phyloP scores from a whole-genome alignment of 208 protist genomes.

The Trypanosoma cruzi region DNA sequence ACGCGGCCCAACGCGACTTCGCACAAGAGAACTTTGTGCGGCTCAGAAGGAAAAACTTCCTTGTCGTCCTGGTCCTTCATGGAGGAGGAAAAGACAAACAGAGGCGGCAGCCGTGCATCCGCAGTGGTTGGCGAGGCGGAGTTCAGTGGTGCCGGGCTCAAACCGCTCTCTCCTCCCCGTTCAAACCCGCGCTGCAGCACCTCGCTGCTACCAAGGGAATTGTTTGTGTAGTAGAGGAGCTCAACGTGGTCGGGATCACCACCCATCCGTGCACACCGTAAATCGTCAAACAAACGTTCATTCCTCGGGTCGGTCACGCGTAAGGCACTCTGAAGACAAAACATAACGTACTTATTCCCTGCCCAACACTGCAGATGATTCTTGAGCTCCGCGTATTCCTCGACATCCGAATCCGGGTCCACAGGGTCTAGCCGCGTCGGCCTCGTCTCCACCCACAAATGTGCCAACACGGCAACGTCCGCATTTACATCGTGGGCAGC shows the following conservation, averaged over 20 bases:
- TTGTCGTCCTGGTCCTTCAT: constrained; percentile 49
- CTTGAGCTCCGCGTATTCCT: constrained; percentile 48
- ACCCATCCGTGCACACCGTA: constrained; percentile 15
- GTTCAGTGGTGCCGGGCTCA: background rate
- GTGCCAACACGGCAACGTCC: constrained; percentile 15
- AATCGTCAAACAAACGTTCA: constrained; percentile 38
- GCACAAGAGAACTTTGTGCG: constrained; percentile 67
- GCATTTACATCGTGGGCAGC: constrained; percentile 13
- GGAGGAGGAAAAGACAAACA: constrained; percentile 64
- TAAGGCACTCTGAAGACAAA: constrained; percentile 41
- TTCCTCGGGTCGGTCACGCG: constrained; percentile 46
- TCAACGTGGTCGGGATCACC: constrained; percentile 39
- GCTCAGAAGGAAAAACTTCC: constrained; percentile 16
- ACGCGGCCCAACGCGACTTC: constrained; percentile 59
- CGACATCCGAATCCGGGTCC: constrained; percentile 34
- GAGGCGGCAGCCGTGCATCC: constrained; percentile 5
- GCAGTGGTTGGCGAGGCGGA: background rate
- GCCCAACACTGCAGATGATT: constrained; percentile 43
- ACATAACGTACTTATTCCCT: constrained; percentile 46
- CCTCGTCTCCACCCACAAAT: constrained; percentile 69
- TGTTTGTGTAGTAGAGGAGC: constrained; percentile 85
- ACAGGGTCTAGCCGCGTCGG: constrained; percentile 51
- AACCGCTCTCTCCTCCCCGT: background rate
- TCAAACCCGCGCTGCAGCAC: constrained; percentile 64
- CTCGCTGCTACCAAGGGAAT: constrained; percentile 44